A percentile compares a stretch with the other conserved stretches of the same genome.
Evolutionary conservation across 148 eudicot species (phyloP).

Genomic region (Chenopodium suecicum): DNA sequence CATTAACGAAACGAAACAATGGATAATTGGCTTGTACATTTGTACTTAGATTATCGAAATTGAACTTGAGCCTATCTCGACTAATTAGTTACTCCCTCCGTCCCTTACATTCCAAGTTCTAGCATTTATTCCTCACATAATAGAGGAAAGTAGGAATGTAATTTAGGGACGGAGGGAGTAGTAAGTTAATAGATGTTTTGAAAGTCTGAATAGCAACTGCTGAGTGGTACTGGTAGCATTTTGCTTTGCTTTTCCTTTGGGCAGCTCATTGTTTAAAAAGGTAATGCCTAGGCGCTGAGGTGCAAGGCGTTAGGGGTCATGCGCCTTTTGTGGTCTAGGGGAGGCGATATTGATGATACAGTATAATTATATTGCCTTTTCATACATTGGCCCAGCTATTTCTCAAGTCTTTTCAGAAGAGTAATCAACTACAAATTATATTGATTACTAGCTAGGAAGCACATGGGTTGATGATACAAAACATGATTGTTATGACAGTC

Average conservation of each 20-base stretch:
- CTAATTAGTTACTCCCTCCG: background rate
- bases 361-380: no score
- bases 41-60: background rate
- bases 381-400: background rate
- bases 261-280: background rate
- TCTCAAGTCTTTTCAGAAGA: background rate
- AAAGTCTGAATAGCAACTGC: background rate
- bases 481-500: background rate
- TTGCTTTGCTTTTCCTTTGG: background rate
- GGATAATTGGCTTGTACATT: background rate
- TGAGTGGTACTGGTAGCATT: background rate
- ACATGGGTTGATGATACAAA: background rate
- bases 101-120: no score
- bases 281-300: no score
- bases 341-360: no score
- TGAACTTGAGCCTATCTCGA: background rate
- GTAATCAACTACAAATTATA: background rate
- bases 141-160: background rate
- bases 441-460: background rate
- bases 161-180: background rate
- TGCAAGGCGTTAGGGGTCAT: no score
- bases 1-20: background rate
- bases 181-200: background rate
- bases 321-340: no score
- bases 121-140: no score